A percentile compares a stretch with the other conserved stretches of the same genome.
Conservation (phyloP, 1,139 yeast genomes). For the Blastobotrys ciferrii region DNA sequence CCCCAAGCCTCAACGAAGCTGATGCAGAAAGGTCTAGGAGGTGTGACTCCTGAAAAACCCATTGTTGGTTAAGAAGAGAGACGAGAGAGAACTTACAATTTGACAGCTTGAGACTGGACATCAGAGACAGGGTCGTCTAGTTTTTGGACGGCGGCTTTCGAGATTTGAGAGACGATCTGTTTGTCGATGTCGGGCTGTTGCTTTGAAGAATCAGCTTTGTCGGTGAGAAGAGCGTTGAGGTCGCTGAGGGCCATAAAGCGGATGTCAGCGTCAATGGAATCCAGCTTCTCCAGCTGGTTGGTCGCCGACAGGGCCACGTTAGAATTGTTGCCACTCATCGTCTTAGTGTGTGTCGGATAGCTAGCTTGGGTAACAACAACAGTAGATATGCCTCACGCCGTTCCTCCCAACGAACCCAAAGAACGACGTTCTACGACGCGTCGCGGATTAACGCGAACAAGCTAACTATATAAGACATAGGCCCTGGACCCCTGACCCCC, state of each 20-base stretch:
- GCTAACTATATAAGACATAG: too few species aligned
- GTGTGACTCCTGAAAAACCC: too few species aligned
- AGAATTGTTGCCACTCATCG: neutral
- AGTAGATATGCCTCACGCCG: too few species aligned
- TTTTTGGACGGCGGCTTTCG: conserved; percentile 51
- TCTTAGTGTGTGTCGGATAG: too few species aligned
- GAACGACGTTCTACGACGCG: too few species aligned
- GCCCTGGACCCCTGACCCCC: too few species aligned
- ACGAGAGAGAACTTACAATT: conserved; percentile 40
- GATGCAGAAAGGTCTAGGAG: too few species aligned
- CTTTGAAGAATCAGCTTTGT: conserved; percentile 29
- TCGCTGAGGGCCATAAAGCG: conserved; percentile 87
- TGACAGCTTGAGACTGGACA: conserved; percentile 76
- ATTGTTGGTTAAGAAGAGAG: neutral
- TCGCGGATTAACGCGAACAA: too few species aligned
- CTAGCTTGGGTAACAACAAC: too few species aligned
- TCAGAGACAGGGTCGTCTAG: conserved; percentile 68
- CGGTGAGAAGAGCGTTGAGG: conserved; percentile 49
- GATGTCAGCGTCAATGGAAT: conserved; percentile 66
- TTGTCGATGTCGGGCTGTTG: conserved; percentile 27
- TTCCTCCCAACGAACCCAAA: too few species aligned
- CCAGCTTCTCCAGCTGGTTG: conserved; percentile 28
- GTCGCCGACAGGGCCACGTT: neutral
- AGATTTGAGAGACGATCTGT: conserved; percentile 38
- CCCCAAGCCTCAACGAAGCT: too few species aligned